Evolutionary conservation across 2,329 filamentous ascomycete species (phyloP), one percentile per base, ranked within the genome.

Genomic region (Hypoxylon sp.): DNA sequence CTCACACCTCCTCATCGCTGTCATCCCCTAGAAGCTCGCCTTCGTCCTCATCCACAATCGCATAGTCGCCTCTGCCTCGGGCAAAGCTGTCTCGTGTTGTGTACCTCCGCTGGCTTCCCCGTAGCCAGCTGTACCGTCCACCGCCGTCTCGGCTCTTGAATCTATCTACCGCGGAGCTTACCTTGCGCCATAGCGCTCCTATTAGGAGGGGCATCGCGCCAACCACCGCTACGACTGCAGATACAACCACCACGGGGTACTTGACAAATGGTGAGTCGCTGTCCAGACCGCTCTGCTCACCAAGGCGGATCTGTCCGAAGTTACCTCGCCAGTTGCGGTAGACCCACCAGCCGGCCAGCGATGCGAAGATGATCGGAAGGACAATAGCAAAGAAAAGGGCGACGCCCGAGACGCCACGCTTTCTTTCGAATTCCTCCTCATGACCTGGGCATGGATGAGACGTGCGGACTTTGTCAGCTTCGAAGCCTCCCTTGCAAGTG

Each of bases 1-100:
- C 42, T 81, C 77, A 90, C 53, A 91, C 92, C 68, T 98, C 95
- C 77, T 98, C 94, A 72, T 98, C 95, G 73, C 94, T 94, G 66
- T 97, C 94, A 73, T 98, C 95, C 0, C 96, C 96, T 37, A 99
- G 82, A 73, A 99, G 83, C 83, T 98, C 95, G 53, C 95, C 95
- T 79, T 98, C 96, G 78, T 98, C 96, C 55, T 96, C 92, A 75
- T 97, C 94, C 56, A 97, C 94, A 75, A 91, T 87, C 14, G 91
- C 89, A 79, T 98, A 98, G 79, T 97, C 93, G n/a, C 92, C 91
- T 62, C 93, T 88, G 0, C 93, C 92, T 63, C 94, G 88, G 4
- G 94, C 92, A 81, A 99, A 99, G 68, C 93, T 95, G 76, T 93
- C 92, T 65, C 97, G 86, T 54, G 93, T 97, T 14, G 94, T 96